Percentiles rank a stretch among this genome's conserved stretches.
Evolutionary conservation across 1,284 basidiomycete species (phyloP).

Genomic region (Melampsora abietis-canadensis): DNA sequence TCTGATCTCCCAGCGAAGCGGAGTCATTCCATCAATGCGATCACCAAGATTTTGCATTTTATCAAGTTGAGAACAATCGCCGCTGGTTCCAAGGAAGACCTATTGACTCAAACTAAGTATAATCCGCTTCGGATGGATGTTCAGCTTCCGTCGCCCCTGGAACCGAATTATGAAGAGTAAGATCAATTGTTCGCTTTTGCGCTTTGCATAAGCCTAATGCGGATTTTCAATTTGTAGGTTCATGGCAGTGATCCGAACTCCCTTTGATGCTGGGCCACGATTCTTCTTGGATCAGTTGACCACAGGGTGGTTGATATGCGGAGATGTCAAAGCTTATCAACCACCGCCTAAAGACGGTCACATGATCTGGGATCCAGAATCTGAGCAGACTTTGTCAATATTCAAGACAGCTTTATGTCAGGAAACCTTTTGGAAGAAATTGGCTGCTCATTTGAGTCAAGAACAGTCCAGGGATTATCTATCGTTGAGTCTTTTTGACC

Average conservation of each 20-base stretch:
- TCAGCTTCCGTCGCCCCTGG: slow-evolving; percentile 44
- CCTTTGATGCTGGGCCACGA: slow-evolving; percentile 13
- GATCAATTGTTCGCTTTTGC: not conserved
- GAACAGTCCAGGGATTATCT: slow-evolving; percentile 55
- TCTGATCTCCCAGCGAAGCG: slow-evolving; percentile 81
- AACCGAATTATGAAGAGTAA: slow-evolving; percentile 21
- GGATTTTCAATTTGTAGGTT: slow-evolving; percentile 9
- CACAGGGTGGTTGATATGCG: slow-evolving; percentile 85
- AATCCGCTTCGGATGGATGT: slow-evolving; percentile 65
- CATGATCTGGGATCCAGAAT: slow-evolving; percentile 63
- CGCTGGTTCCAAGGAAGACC: slow-evolving; percentile 60
- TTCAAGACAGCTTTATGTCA: slow-evolving; percentile 60
- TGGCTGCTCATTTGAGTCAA: slow-evolving; percentile 52
- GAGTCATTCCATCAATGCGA: slow-evolving; percentile 59
- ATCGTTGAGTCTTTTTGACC: slow-evolving; percentile 16
- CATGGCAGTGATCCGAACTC: slow-evolving; percentile 1
- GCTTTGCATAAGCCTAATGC: not conserved
- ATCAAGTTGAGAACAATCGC: slow-evolving; percentile 82
- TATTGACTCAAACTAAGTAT: slow-evolving; percentile 74
- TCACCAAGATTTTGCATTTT: slow-evolving; percentile 70
- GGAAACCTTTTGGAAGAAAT: slow-evolving; percentile 62
- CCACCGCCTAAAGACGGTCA: slow-evolving; percentile 55
- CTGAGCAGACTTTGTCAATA: slow-evolving; percentile 62
- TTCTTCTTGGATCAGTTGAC: slow-evolving; percentile 72
- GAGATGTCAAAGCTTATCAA: slow-evolving; percentile 59